Evolutionary conservation across 1,139 yeast species (phyloP).

Genomic region (Eremothecium sinecaudum): DNA sequence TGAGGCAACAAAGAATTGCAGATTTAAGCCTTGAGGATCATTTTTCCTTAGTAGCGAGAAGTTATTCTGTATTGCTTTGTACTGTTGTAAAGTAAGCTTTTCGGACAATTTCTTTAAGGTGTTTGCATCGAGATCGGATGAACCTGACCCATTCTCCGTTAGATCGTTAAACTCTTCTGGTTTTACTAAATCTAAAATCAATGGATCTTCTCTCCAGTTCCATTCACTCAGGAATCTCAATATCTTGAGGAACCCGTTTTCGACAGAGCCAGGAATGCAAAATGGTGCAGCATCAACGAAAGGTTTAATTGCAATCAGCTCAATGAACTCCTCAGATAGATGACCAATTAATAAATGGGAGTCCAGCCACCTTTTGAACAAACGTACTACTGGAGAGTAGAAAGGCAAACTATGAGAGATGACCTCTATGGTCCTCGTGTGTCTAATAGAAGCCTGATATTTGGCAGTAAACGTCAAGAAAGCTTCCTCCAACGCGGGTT

Average conservation of each 20-base stretch:
- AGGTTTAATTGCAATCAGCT: constrained; percentile 70
- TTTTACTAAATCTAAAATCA: constrained; percentile 63
- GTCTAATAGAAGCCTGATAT: constrained; percentile 65
- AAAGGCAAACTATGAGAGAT: constrained; percentile 65
- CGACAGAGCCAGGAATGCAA: constrained; percentile 66
- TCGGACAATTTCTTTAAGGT: constrained; percentile 42
- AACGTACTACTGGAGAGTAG: constrained; percentile 70
- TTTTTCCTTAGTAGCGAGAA: constrained; percentile 57
- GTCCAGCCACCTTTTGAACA: constrained; percentile 84
- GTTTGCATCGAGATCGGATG: constrained; percentile 22
- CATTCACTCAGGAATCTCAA: constrained; percentile 65
- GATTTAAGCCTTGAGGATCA: constrained; percentile 74
- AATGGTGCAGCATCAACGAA: constrained; percentile 85
- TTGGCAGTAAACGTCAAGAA: constrained; percentile 58
- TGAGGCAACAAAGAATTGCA: constrained; percentile 76
- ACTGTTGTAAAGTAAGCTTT: constrained; percentile 50
- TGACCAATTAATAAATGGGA: constrained; percentile 58
- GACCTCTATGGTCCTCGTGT: constrained; percentile 66
- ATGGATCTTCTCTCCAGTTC: constrained; percentile 91
- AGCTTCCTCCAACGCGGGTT: constrained; percentile 49
- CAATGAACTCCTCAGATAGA: constrained; percentile 69
- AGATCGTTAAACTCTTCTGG: constrained; percentile 33
- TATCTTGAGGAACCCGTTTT: constrained; percentile 70
- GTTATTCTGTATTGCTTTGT: constrained; percentile 53
- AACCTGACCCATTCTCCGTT: constrained; percentile 33